phyloP scores from a whole-genome alignment of 2,329 filamentous ascomycete genomes.

The Colletotrichum tofieldiae region DNA sequence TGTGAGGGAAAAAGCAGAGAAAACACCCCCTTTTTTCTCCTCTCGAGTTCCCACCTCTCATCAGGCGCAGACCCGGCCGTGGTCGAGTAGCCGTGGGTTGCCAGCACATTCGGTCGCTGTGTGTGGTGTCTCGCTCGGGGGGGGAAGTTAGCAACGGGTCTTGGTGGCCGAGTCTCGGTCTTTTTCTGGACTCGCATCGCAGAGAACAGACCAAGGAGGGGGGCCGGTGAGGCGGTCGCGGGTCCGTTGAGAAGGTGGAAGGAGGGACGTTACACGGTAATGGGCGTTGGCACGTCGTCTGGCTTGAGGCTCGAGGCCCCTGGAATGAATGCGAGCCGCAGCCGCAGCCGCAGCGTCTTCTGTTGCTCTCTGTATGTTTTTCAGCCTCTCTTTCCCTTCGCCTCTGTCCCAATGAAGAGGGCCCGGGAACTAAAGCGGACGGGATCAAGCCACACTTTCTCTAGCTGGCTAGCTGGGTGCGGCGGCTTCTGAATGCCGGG shows the following conservation, averaged over 20 bases:
- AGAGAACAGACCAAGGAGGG: conserved; percentile 1
- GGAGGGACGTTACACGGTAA: not conserved
- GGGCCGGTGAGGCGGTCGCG: conserved; percentile 17
- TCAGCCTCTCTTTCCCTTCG: not conserved
- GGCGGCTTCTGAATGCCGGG: conserved; percentile 37
- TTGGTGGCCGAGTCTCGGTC: conserved; percentile 38
- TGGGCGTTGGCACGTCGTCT: not conserved
- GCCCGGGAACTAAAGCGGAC: conserved; percentile 3
- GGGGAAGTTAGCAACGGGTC: conserved; percentile 13
- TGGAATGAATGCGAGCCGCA: not conserved
- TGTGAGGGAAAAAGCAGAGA: not conserved
- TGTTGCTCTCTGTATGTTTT: not conserved
- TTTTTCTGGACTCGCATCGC: not conserved
- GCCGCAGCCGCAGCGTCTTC: not conserved
- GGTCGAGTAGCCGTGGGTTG: not conserved
- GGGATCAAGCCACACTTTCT: conserved; percentile 17
- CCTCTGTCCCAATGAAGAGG: not conserved
- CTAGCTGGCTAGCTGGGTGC: not conserved
- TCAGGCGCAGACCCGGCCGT: not conserved
- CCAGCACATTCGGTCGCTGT: conserved; percentile 7
- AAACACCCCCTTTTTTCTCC: not conserved
- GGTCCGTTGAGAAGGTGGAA: not conserved
- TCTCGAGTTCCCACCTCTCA: not conserved
- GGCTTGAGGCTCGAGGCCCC: not conserved
- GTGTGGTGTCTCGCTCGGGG: not conserved